phyloP scores from a whole-genome alignment of 768 basidiomycete species.

The Auricularia sp. region DNA sequence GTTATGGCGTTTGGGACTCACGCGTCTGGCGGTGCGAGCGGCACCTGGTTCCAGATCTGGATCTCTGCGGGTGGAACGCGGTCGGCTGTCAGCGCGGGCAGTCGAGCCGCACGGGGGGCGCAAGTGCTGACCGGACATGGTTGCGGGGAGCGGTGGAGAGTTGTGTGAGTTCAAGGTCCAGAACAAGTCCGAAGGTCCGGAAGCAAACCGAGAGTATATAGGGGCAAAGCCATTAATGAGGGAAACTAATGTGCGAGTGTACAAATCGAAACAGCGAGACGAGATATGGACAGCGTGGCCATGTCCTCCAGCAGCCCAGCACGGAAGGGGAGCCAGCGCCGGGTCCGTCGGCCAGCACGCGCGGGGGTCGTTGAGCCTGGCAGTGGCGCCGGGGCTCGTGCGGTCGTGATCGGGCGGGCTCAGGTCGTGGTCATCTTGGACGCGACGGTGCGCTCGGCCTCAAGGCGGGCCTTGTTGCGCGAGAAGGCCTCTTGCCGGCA shows the following conservation, averaged over 20 bases:
- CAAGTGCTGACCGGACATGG: background rate
- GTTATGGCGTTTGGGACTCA: constrained; percentile 19
- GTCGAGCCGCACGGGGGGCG: no score
- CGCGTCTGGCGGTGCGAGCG: constrained; percentile 82
- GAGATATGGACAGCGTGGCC: no score
- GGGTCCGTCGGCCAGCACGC: background rate
- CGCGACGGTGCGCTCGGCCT: constrained; percentile 79
- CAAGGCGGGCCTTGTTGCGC: constrained; percentile 77
- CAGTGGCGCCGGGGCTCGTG: background rate
- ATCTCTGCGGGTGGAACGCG: background rate
- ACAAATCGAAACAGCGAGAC: no score
- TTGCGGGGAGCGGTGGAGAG: background rate
- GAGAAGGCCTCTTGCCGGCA: constrained; percentile 84
- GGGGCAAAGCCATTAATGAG: no score
- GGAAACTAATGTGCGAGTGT: no score
- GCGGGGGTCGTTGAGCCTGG: background rate
- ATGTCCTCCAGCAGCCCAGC: no score
- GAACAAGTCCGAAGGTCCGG: no score
- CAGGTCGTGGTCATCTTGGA: constrained; percentile 78
- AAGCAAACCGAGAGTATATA: no score
- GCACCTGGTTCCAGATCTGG: constrained; percentile 53
- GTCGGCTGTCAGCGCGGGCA: background rate
- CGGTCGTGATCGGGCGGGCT: constrained; percentile 9
- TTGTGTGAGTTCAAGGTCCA: no score
- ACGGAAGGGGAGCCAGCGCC: no score